Conservation (phyloP, 2,329 filamentous ascomycete genomes). For the Nigrospora sphaerica region DNA sequence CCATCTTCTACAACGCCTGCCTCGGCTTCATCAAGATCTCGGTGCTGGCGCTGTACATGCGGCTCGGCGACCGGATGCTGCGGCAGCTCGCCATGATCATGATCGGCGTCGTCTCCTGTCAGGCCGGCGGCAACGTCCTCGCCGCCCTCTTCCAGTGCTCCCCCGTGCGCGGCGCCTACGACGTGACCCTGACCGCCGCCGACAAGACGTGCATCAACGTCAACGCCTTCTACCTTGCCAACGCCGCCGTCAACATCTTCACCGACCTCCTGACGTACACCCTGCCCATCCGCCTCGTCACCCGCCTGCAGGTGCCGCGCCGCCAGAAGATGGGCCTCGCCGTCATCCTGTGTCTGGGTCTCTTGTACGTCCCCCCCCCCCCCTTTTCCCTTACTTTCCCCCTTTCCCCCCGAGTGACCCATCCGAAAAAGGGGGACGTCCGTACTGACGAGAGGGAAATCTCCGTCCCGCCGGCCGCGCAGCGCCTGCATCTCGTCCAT, state of each 20-base stretch:
- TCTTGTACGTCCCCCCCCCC: conserved; percentile 22
- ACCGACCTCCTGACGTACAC: conserved; percentile 37
- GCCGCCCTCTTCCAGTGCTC: conserved; percentile 35
- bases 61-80: conserved; percentile 30
- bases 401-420: too few relatives aligned
- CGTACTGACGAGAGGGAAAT: neutral
- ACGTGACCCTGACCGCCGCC: conserved; percentile 14
- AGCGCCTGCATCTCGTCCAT: conserved; percentile 38
- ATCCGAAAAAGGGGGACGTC: too few relatives aligned
- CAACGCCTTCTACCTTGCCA: conserved; percentile 38
- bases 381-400: neutral
- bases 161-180: conserved; percentile 31
- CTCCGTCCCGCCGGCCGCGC: neutral
- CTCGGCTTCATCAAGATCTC: conserved; percentile 41
- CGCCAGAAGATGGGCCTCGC: conserved; percentile 35
- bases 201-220: conserved; percentile 33
- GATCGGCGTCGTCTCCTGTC: conserved; percentile 29
- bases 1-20: conserved; percentile 39
- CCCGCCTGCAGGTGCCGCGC: conserved; percentile 32
- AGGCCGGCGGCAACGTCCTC: conserved; percentile 30
- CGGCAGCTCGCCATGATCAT: conserved; percentile 27
- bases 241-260: conserved; percentile 37
- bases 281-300: conserved; percentile 34
- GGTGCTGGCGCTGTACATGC: conserved; percentile 35
- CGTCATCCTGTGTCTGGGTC: conserved; percentile 34